These are phyloP conservation scores for Didymella arachidicola DNA, from an alignment of 2,329 filamentous ascomycete species.

Conservation along the genomic window DNA sequence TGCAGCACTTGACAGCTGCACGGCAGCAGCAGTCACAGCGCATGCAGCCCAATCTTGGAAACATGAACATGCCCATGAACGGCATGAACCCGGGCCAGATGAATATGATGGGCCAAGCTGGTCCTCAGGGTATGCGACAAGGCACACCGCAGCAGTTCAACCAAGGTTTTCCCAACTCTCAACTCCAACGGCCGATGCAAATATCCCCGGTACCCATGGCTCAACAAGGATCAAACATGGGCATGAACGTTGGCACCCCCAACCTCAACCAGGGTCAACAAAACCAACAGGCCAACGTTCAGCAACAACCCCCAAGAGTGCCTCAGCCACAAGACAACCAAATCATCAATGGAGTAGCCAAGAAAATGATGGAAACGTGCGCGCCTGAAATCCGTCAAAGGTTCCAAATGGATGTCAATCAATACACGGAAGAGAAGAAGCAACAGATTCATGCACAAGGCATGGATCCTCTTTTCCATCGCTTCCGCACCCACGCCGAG, in stretches of 20 bases:
- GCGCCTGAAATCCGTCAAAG: slow-evolving; percentile 59
- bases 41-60: slow-evolving; percentile 35
- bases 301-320: slow-evolving; percentile 35
- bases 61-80: slow-evolving; percentile 41
- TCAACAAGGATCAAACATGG: slow-evolving; percentile 43
- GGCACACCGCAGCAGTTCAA: slow-evolving; percentile 55
- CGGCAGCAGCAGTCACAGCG: slow-evolving; percentile 42
- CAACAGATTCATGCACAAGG: slow-evolving; percentile 55
- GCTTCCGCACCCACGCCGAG: slow-evolving; percentile 60
- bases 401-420: slow-evolving; percentile 53
- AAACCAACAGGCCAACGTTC: slow-evolving; percentile 44
- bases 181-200: slow-evolving; percentile 61
- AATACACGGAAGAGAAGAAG: slow-evolving; percentile 56
- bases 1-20: slow-evolving; percentile 39
- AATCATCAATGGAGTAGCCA: slow-evolving; percentile 56
- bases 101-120: slow-evolving; percentile 48
- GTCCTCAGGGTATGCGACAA: slow-evolving; percentile 44
- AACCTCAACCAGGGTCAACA: slow-evolving; percentile 41
- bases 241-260: slow-evolving; percentile 38
- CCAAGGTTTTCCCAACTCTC: slow-evolving; percentile 55
- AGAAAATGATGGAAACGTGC: slow-evolving; percentile 57
- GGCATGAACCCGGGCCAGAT: slow-evolving; percentile 45
- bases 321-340: slow-evolving; percentile 33
- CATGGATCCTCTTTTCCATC: slow-evolving; percentile 60
- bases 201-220: slow-evolving; percentile 57